These are phyloP conservation scores for Hanseniaspora uvarum DNA, from an alignment of 1,139 yeast genomes.

Conservation along the genomic window DNA sequence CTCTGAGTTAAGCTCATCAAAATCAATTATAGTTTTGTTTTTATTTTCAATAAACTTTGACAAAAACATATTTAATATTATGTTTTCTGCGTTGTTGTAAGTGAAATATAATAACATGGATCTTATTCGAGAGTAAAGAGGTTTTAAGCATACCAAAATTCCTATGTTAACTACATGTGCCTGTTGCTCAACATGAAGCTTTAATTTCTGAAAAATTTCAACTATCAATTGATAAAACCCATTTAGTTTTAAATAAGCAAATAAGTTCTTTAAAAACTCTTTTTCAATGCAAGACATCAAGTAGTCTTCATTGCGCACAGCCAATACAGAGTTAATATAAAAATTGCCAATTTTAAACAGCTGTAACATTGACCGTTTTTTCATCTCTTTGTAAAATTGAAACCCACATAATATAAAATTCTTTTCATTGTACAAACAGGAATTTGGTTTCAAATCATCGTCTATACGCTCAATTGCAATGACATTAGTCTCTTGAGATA, in stretches of 20 bases:
- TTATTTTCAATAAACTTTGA: neutral
- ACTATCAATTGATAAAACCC: slow-evolving; percentile 32
- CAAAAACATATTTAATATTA: neutral
- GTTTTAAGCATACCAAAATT: slow-evolving; percentile 9
- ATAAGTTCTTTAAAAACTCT: slow-evolving; percentile 31
- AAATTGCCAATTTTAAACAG: slow-evolving; percentile 26
- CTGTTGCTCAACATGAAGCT: neutral
- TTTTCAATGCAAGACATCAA: slow-evolving; percentile 30
- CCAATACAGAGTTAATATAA: slow-evolving; percentile 21
- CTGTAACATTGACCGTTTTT: slow-evolving; percentile 23
- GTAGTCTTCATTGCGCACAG: slow-evolving; percentile 22
- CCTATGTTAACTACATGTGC: slow-evolving; percentile 19
- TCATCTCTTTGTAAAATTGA: slow-evolving; percentile 30
- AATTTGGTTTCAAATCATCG: slow-evolving; percentile 22
- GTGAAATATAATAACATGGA: slow-evolving; percentile 1
- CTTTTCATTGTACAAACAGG: slow-evolving; percentile 26
- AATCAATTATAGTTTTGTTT: neutral
- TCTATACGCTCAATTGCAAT: slow-evolving; percentile 21
- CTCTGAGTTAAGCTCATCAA: neutral
- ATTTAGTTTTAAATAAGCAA: slow-evolving; percentile 35
- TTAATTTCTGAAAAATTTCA: slow-evolving; percentile 24
- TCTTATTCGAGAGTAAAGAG: neutral
- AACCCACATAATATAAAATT: slow-evolving; percentile 29
- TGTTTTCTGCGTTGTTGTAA: slow-evolving; percentile 1
- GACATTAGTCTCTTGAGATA: slow-evolving; percentile 25